phyloP scores from a whole-genome alignment of 2,329 filamentous ascomycete genomes.

The Metarhizium humberi region DNA sequence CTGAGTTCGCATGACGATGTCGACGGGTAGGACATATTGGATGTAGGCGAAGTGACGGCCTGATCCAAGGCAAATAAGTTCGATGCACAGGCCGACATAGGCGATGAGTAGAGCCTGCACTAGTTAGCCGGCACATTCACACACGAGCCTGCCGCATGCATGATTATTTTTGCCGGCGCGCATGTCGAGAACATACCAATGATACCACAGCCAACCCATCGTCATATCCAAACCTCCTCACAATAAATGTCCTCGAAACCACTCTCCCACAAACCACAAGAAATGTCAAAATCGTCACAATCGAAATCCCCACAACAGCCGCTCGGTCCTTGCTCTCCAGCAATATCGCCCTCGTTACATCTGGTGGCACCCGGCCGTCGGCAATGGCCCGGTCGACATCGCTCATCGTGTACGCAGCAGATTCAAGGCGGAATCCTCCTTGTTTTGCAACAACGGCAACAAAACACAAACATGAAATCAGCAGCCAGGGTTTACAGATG shows the following conservation, averaged over 20 bases:
- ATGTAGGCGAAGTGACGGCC: slow-evolving; percentile 36
- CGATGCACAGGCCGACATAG: slow-evolving; percentile 32
- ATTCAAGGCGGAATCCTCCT: no score
- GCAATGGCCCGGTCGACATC: slow-evolving; percentile 23
- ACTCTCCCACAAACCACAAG: slow-evolving; percentile 24
- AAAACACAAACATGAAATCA: no score
- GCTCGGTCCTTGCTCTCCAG: slow-evolving; percentile 25
- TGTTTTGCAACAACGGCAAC: no score
- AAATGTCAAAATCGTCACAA: slow-evolving; percentile 24
- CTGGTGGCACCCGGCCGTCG: slow-evolving; percentile 24
- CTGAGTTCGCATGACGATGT: slow-evolving; percentile 32
- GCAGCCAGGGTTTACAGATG: no score
- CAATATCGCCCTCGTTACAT: slow-evolving; percentile 24
- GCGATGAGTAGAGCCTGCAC: slow-evolving; percentile 26
- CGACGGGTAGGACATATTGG: slow-evolving; percentile 34
- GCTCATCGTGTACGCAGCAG: slow-evolving; percentile 10
- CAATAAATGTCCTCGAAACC: slow-evolving; percentile 24
- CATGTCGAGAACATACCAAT: slow-evolving; percentile 18
- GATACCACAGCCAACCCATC: slow-evolving; percentile 26
- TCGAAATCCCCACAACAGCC: slow-evolving; percentile 29
- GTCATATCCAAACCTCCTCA: slow-evolving; percentile 28
- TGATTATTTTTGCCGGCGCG: not conserved
- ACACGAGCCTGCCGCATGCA: not conserved
- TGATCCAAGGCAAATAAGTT: slow-evolving; percentile 37
- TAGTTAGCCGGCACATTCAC: not conserved